Base-by-base conservation (phyloP, 257 asterid genomes). In the Solanum dulcamara region DNA sequence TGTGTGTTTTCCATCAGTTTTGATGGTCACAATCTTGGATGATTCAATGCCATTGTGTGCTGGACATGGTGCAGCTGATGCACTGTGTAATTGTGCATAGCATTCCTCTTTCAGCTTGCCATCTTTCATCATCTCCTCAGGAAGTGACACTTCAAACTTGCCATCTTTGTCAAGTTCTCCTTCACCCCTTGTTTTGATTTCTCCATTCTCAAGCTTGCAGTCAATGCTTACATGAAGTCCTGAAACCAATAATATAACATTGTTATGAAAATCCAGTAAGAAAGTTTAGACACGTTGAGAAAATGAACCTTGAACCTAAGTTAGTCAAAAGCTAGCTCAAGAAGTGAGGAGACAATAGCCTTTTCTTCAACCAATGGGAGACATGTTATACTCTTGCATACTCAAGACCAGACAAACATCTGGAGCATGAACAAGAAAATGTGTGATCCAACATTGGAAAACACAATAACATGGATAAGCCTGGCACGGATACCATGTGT, bases 181-280 rank as follows among this genome's bases (percentile, higher is more conserved):
- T 0, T 83, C 86, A 26, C 97, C 99, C 44, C 89, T 66, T 28
- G 93, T 90, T 67, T 92, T 89, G 35, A 88, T 74, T 20, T 90
- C 91, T 38, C 97, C 97, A 30, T 88, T 88, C 37, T 89, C 81
- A 42, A 88, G 84, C 90, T 92, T 96, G 91, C 99, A 96, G 57
- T 96, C 99, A 67, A 96, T 90, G 37, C 92, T 92, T 83, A 95
- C 97, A 2, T 64, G 90, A 42, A 96, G 96, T 30, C 99, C 99
- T 96, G 81, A 88, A 86, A 32, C 22, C 35, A 67, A 33, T 42
- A 66, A 72, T 37, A 14, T 33, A 79, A 79, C 18, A 1, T 26
- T 28, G 64, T 48, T 79, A 79, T 10, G 30, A 44, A 79, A 22
- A 37, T 22, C 33, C 30, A 30, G 26, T 44, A 14, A 8, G 4